Base-by-base conservation (phyloP, 1,139 yeast genomes). In the Saccharomyces hybrid region DNA sequence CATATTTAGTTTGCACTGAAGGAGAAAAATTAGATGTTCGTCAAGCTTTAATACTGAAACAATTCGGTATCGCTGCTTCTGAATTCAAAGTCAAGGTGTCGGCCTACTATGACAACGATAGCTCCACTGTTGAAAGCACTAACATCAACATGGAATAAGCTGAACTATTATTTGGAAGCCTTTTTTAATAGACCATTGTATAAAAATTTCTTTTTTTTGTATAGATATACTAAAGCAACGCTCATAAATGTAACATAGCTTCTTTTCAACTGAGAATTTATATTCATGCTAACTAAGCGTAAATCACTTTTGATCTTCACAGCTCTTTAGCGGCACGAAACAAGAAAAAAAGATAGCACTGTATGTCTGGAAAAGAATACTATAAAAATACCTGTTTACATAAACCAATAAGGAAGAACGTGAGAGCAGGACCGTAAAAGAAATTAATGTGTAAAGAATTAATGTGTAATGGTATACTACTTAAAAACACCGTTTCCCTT, bases 11-110 rank as follows among this genome's bases (percentile, higher is more conserved):
- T 47, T 90, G 96, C 73, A 76, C 76, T 55, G 76, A 84, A 64
- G 97, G 96, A 44, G 89, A 90, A 58, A 76, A 78, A 42, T 79
- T 95, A 60, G 95, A 90, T 72, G 95, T 91, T 55, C 86, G 88
- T 68, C 96, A 95, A 74, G 95, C 98, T 32, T 80, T 93, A 64
- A 82, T 93, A 56, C 79, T 93, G 71, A 95, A 95, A 73, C 95
- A 89, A 67, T 95, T 93, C 71, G 99, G 99, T 66, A 82, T 93
- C 56, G 97, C 97, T 28, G 89, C 91, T 56, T 81, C 96, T 52
- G 91, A 89, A 68, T 93, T 91, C 73, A 88, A 84, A 71, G 93
- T 93, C 55, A 79, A 82, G 63, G 75, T 86, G 59, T 73, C 85
- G 63, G 96, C 95, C 23, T 87, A 79, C 71, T 93, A 87, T 69